Evolutionary conservation across 192 early-diverging fungal species (phyloP).

Genomic region (Mortierella claussenii): DNA sequence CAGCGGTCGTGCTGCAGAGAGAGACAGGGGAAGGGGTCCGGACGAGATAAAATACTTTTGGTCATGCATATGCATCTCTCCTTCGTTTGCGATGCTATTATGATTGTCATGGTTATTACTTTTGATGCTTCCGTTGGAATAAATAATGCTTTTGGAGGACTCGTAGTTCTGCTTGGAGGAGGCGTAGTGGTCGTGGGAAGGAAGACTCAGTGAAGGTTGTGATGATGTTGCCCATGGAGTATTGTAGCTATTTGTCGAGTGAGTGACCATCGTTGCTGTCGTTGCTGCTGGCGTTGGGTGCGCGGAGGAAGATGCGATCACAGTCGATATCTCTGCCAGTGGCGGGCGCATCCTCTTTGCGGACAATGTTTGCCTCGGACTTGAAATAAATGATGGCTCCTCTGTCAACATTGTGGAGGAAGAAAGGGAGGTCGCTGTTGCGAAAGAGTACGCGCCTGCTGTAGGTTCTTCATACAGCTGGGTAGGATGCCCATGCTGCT

Average conservation of each 20-base stretch:
- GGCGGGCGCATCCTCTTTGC: conserved; percentile 40
- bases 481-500: no score
- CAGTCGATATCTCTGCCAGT: conserved; percentile 27
- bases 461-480: conserved; percentile 5
- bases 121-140: conserved; percentile 3
- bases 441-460: not conserved
- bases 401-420: not conserved
- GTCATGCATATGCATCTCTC: conserved; percentile 6
- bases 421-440: not conserved
- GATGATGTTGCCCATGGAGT: no score
- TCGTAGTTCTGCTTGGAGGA: not conserved
- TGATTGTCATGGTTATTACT: conserved; percentile 18
- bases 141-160: not conserved
- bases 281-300: no score
- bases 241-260: no score
- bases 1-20: conserved; percentile 4
- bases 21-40: conserved; percentile 3
- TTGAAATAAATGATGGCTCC: not conserved
- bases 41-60: conserved; percentile 2
- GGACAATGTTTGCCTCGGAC: conserved; percentile 13
- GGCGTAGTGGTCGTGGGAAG: not conserved
- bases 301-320: not conserved
- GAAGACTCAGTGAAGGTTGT: no score
- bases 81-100: conserved; percentile 5
- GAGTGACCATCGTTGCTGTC: no score